phyloP scores from a whole-genome alignment of 257 asterid species.

The Echites panduratus region DNA sequence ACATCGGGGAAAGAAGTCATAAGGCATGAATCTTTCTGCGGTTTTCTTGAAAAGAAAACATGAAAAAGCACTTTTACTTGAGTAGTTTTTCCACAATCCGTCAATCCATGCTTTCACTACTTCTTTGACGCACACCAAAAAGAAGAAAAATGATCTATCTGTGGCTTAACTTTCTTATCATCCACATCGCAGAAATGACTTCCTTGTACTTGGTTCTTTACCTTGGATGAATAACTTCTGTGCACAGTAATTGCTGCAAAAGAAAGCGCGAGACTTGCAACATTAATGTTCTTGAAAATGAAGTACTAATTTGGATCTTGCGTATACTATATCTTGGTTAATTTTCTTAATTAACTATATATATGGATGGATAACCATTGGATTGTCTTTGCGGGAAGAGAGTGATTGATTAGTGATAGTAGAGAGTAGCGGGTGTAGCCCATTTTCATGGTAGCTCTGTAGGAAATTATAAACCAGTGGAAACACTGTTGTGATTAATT shows the following conservation, averaged over 20 bases:
- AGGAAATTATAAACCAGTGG: neutral
- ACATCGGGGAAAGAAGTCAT: neutral
- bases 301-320: neutral
- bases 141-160: too few relatives aligned
- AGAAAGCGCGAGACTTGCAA: neutral
- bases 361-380: neutral
- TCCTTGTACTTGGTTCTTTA: neutral
- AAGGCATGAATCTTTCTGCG: neutral
- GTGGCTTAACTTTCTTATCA: too few relatives aligned
- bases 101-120: neutral
- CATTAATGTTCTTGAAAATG: neutral
- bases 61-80: constrained; percentile 3
- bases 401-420: neutral
- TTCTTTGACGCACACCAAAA: neutral
- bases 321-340: neutral
- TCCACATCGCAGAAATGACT: neutral
- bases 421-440: neutral
- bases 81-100: neutral
- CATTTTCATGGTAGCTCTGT: neutral
- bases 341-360: neutral
- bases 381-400: too few relatives aligned
- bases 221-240: neutral
- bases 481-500: neutral
- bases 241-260: neutral
- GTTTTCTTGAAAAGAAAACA: neutral